These are phyloP conservation scores for Hypoxylon sp. DNA, from an alignment of 2,329 filamentous ascomycete species.

Conservation along the genomic window DNA sequence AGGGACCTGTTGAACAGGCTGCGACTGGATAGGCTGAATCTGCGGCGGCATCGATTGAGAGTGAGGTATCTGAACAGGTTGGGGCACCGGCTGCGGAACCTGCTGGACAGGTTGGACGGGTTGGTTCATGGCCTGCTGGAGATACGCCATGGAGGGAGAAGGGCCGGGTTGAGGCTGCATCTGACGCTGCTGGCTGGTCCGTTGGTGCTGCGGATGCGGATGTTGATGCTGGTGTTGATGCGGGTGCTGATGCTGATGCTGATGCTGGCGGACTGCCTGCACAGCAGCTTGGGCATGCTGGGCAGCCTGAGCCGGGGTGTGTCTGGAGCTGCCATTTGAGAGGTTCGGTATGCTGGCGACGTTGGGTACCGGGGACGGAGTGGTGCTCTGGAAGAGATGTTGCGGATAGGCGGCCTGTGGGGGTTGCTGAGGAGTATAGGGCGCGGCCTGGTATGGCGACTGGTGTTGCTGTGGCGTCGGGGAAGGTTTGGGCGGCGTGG, in stretches of 20 bases:
- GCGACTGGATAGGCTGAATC: constrained; percentile 46
- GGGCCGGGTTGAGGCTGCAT: constrained; percentile 51
- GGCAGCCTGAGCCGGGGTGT: constrained; percentile 60
- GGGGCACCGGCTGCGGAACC: constrained; percentile 48
- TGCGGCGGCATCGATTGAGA: constrained; percentile 50
- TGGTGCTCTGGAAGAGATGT: constrained; percentile 64
- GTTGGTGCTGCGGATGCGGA: constrained; percentile 53
- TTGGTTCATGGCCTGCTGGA: constrained; percentile 53
- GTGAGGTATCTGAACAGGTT: constrained; percentile 50
- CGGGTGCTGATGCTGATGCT: constrained; percentile 53
- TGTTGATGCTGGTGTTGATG: constrained; percentile 51
- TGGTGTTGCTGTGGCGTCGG: constrained; percentile 65
- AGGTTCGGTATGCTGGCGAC: constrained; percentile 64
- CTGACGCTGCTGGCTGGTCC: constrained; percentile 52
- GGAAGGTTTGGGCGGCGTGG: constrained; percentile 67
- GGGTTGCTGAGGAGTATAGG: constrained; percentile 66
- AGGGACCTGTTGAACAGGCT: constrained; percentile 46
- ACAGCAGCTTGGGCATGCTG: constrained; percentile 55
- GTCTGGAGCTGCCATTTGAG: constrained; percentile 62
- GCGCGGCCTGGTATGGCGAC: constrained; percentile 66
- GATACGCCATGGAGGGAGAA: constrained; percentile 49
- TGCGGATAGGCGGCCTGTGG: constrained; percentile 63
- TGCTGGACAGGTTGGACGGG: constrained; percentile 50
- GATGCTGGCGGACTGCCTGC: constrained; percentile 52
- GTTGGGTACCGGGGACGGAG: constrained; percentile 61